phyloP scores from a whole-genome alignment of 495 filamentous ascomycete genomes.

The Aspergillus panamensis region DNA sequence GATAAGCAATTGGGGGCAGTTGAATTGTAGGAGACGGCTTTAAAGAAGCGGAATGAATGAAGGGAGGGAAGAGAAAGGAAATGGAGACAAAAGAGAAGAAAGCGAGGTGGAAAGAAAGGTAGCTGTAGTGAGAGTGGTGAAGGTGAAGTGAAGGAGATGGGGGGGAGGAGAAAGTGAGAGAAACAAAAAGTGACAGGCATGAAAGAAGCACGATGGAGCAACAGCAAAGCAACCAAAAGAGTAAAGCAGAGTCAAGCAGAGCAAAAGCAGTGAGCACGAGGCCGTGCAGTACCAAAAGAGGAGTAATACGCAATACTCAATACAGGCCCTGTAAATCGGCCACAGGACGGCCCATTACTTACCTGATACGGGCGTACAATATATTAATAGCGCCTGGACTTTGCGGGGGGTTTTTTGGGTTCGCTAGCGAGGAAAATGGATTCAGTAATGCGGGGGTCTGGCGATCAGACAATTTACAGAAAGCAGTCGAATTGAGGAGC shows the following conservation, averaged over 20 bases:
- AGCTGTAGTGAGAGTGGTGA: slow-evolving; percentile 8
- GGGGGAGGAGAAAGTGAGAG: slow-evolving; percentile 11
- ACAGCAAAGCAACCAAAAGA: slow-evolving; percentile 17
- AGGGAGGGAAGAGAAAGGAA: slow-evolving; percentile 2
- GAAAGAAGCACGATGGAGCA: slow-evolving; percentile 17
- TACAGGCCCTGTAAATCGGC: background rate
- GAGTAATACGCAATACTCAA: background rate
- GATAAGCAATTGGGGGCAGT: slow-evolving; percentile 28
- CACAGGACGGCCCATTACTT: background rate
- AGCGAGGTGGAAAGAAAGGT: slow-evolving; percentile 9
- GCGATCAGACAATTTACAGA: slow-evolving; percentile 15
- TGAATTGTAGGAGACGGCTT: slow-evolving; percentile 15
- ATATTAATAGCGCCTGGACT: slow-evolving; percentile 15
- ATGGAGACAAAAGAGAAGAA: slow-evolving; percentile 5
- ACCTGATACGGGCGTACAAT: background rate
- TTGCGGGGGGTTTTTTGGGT: slow-evolving; percentile 20
- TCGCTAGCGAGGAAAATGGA: slow-evolving; percentile 15
- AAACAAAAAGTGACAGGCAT: slow-evolving; percentile 16
- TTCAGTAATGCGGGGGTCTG: slow-evolving; percentile 25
- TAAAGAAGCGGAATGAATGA: slow-evolving; percentile 20
- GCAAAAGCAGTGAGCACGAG: slow-evolving; percentile 10
- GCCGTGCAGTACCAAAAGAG: background rate
- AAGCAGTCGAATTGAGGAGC: slow-evolving; percentile 9
- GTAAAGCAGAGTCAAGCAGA: slow-evolving; percentile 17
- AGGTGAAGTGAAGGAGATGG: slow-evolving; percentile 6